phyloP scores from a whole-genome alignment of 257 asterid species.

The Echium plantagineum region DNA sequence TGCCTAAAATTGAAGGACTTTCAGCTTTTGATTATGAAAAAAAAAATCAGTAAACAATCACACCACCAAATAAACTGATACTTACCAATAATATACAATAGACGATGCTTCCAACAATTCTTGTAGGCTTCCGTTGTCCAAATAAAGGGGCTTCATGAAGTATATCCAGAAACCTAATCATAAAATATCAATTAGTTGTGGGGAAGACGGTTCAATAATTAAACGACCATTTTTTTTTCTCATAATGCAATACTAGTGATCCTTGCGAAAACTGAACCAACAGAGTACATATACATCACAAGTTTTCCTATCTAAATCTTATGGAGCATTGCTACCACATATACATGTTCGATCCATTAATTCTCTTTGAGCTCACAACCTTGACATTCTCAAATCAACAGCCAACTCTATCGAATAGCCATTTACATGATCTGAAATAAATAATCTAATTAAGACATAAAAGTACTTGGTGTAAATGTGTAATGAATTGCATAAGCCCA shows the following conservation, averaged over 20 bases:
- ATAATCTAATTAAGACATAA: no score
- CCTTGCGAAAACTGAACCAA: background rate
- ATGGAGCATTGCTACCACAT: no score
- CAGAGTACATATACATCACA: no score
- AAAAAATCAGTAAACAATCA: background rate
- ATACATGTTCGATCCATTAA: background rate
- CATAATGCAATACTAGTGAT: no score
- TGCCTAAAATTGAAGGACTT: slow-evolving; percentile 56
- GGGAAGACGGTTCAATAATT: no score
- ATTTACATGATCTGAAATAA: background rate
- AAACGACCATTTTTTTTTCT: background rate
- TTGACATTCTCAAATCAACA: slow-evolving; percentile 2
- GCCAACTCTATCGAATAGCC: background rate
- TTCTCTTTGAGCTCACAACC: slow-evolving; percentile 4
- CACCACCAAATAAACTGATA: slow-evolving; percentile 10
- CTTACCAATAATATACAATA: slow-evolving; percentile 86
- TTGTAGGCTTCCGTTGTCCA: slow-evolving; percentile 85
- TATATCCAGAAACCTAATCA: slow-evolving; percentile 74
- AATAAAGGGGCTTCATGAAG: slow-evolving; percentile 90
- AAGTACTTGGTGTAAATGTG: no score
- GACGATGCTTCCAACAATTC: slow-evolving; percentile 61
- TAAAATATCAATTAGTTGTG: background rate
- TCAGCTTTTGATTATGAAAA: slow-evolving; percentile 17
- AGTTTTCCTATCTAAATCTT: no score
- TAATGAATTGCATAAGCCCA: no score